Conservation (phyloP, 164 flowering plant species). For the Kalanchoe fedtschenkoi region DNA sequence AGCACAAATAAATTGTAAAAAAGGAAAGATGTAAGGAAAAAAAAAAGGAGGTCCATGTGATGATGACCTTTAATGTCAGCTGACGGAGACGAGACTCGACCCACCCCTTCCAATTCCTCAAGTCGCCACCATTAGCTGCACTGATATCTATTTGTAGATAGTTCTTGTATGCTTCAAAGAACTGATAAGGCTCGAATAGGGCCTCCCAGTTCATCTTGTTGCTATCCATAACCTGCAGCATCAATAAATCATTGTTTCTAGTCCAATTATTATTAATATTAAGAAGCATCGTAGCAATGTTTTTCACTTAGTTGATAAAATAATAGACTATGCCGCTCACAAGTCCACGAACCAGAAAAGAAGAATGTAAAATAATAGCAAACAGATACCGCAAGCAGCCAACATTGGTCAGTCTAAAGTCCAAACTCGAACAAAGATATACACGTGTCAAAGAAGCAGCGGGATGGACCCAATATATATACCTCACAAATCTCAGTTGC, state of each 20-base stretch:
- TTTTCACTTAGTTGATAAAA: not conserved
- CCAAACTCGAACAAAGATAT: not conserved
- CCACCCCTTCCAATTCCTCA: conserved; percentile 92
- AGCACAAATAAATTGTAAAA: not conserved
- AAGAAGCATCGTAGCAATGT: not conserved
- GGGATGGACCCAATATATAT: too few species aligned
- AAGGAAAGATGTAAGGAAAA: too few species aligned
- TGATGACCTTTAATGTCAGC: conserved; percentile 67
- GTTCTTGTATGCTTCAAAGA: conserved; percentile 80
- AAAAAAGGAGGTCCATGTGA: not conserved
- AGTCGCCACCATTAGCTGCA: conserved; percentile 59
- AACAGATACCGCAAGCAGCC: not conserved
- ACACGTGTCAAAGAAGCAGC: not conserved
- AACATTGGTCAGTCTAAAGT: not conserved
- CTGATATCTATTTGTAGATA: conserved; percentile 71
- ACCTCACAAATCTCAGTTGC: conserved; percentile 85
- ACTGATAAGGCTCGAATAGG: conserved; percentile 69
- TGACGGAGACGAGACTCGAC: conserved; percentile 84
- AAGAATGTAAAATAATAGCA: not conserved
- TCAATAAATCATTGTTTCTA: not conserved
- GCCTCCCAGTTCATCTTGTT: conserved; percentile 51
- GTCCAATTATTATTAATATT: not conserved
- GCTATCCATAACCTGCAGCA: conserved; percentile 62
- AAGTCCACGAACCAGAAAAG: too few species aligned
- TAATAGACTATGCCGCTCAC: not conserved